These are phyloP conservation scores for Shiraia bambusicola DNA, from an alignment of 2,329 filamentous ascomycete genomes.

Conservation along the genomic window DNA sequence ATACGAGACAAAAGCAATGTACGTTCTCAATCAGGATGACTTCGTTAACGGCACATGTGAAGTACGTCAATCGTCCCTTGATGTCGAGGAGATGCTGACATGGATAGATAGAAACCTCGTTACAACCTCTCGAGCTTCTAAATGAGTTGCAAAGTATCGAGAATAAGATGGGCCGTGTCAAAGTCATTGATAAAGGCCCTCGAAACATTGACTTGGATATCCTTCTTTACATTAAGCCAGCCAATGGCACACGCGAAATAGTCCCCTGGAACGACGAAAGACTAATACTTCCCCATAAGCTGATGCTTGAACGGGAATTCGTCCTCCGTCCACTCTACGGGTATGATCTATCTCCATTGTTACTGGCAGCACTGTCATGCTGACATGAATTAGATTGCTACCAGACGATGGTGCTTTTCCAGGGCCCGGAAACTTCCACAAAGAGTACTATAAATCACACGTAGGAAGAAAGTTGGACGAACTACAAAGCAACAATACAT, in stretches of 20 bases:
- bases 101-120: constrained; percentile 72
- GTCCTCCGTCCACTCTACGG: constrained; percentile 85
- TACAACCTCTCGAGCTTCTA: constrained; percentile 74
- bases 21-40: constrained; percentile 80
- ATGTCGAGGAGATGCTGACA: constrained; percentile 5
- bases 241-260: background rate
- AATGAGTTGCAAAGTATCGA: constrained; percentile 85
- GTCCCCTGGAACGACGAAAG: constrained; percentile 56
- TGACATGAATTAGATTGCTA: constrained; percentile 25
- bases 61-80: constrained; percentile 55
- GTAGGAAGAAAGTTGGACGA: background rate
- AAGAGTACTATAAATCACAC: background rate
- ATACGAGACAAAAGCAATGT: constrained; percentile 97
- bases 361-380: constrained; percentile 12
- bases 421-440: background rate
- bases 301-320: constrained; percentile 90
- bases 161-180: constrained; percentile 72
- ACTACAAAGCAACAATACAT: constrained; percentile 33
- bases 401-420: constrained; percentile 15
- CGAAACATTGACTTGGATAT: constrained; percentile 95
- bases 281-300: constrained; percentile 79
- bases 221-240: constrained; percentile 63
- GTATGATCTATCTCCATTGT: constrained; percentile 48
- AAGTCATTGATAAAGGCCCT: constrained; percentile 88
- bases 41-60: constrained; percentile 94